Conservation (phyloP, 495 filamentous ascomycete species). For the Aspergillus conjunctus region DNA sequence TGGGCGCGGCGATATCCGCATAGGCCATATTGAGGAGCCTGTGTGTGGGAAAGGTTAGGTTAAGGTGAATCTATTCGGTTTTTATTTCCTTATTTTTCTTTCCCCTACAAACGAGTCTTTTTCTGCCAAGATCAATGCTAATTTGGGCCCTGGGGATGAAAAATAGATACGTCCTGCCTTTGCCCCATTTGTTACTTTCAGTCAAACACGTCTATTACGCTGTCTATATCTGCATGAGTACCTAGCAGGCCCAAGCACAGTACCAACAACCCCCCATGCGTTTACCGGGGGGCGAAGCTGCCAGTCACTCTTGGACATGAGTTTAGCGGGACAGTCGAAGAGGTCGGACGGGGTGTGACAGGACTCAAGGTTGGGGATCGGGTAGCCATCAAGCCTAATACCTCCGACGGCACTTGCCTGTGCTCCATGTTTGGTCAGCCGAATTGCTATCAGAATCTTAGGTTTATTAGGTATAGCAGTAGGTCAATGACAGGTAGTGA, state of each 20-base stretch:
- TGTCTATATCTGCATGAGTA: conserved; percentile 62
- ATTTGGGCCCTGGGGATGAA: too few species aligned
- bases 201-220: not conserved
- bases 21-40: conserved; percentile 46
- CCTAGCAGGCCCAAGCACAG: conserved; percentile 54
- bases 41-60: conserved; percentile 41
- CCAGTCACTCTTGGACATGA: conserved; percentile 66
- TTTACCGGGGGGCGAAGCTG: conserved; percentile 56
- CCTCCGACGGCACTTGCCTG: conserved; percentile 58
- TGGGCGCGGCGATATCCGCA: conserved; percentile 41
- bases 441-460: conserved; percentile 60
- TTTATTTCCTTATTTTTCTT: not conserved
- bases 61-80: conserved; percentile 33
- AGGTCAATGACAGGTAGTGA: conserved; percentile 17
- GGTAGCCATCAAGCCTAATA: conserved; percentile 61
- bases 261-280: conserved; percentile 59
- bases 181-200: too few species aligned
- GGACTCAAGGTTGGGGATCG: conserved; percentile 54
- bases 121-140: too few species aligned
- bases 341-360: conserved; percentile 56
- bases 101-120: too few species aligned
- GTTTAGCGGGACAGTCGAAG: conserved; percentile 60
- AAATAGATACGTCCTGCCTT: conserved; percentile 39
- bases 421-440: conserved; percentile 52
- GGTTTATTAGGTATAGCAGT: conserved; percentile 63